Evolutionary conservation across 208 protist species (phyloP), one percentile per base, ranked within the genome.

Genomic region (Leishmania tarentolae): DNA sequence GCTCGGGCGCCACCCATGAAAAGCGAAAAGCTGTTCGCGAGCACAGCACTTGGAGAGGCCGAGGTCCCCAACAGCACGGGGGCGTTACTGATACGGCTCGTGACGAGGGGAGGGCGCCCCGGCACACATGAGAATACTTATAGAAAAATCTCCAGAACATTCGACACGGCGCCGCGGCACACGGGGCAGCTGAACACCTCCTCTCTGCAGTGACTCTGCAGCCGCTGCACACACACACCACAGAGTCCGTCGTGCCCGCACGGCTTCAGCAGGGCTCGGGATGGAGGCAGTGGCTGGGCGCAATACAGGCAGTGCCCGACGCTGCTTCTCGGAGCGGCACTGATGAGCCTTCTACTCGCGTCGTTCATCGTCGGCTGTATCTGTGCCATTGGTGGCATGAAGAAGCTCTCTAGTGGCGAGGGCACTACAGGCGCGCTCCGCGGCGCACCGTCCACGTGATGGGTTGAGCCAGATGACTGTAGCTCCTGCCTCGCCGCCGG

Each of bases 201-300:
- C 76, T 89, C 88, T 66, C 81, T 44, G 28, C 84, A 81, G 75
- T 91, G 91, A 52, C 88, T 87, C 50, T 82, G 83, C 61, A 88
- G 84, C 11, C 76, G 66, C 53, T 87, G 77, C 56, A 86, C 88
- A 65, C 92, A 96, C 37, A 66, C 1, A 50, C 63, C 76, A 73
- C 93, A 97, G 8, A 94, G 47, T 19, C 82, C 83, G 13, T 91
- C 63, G 79, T 97, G 93, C 8, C 86, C 73, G 74, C 93, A 97
- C n/a, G 93, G 93, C 61, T 92, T 82, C 74, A 95, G 75, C 44
- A 94, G 65, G 24, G 84, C 69, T 17, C 82, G 73, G 1, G 80
- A 85, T 40, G 79, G 80, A 47, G 84, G 83, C n/a, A 81, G 68
- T 0, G 71, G 61, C 56, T 87, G 73, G 17, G 82, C 66, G 70